phyloP scores from a whole-genome alignment of 495 filamentous ascomycete genomes.

The Talaromyces proteolyticus region DNA sequence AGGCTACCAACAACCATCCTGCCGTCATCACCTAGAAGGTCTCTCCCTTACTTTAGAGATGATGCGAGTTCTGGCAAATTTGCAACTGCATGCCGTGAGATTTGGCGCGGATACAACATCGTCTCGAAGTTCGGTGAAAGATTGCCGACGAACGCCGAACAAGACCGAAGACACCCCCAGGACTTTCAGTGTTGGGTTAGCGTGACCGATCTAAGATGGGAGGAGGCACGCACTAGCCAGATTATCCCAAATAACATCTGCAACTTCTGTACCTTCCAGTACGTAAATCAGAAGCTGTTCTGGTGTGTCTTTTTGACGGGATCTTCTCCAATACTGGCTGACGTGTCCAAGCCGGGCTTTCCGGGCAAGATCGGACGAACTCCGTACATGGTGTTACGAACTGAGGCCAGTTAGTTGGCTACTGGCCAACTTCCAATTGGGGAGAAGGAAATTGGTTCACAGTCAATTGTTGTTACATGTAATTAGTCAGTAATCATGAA shows the following conservation, averaged over 20 bases:
- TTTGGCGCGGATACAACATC: too few relatives aligned
- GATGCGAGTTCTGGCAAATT: neutral
- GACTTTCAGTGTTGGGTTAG: neutral
- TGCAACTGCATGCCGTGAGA: too few relatives aligned
- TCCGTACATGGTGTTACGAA: too few relatives aligned
- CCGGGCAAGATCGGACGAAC: too few relatives aligned
- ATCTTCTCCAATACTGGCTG: neutral
- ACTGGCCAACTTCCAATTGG: too few relatives aligned
- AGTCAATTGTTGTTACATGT: too few relatives aligned
- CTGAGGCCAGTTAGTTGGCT: too few relatives aligned
- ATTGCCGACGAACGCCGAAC: slow-evolving; percentile 1
- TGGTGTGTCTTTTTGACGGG: neutral
- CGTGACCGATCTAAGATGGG: neutral
- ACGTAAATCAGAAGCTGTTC: neutral
- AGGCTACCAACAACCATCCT: neutral
- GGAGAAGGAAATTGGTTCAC: too few relatives aligned
- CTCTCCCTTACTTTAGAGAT: neutral
- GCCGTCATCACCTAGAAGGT: neutral
- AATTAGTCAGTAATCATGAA: too few relatives aligned
- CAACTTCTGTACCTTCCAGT: neutral
- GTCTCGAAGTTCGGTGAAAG: too few relatives aligned
- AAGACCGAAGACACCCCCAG: neutral
- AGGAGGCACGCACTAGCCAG: neutral
- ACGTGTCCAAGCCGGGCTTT: neutral
- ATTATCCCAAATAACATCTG: too few relatives aligned